Percentiles rank a stretch among this genome's conserved stretches.
phyloP scores from a whole-genome alignment of 208 protist species.

The Leishmania arabica region DNA sequence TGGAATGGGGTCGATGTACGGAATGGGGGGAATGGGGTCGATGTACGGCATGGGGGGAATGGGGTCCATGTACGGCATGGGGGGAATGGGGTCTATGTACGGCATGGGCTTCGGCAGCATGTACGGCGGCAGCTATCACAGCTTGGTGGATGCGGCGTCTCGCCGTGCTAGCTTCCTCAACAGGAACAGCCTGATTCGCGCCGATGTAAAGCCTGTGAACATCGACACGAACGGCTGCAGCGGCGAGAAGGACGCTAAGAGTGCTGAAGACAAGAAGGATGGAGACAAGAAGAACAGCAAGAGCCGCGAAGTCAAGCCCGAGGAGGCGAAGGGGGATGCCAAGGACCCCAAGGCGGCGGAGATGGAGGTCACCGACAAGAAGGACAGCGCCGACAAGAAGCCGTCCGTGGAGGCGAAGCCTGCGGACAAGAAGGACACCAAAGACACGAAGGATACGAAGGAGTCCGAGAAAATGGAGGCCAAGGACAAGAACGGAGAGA shows the following conservation, averaged over 20 bases:
- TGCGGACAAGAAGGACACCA: slow-evolving; percentile 1
- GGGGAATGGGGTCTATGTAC: slow-evolving; percentile 24
- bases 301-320: neutral
- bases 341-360: slow-evolving; percentile 19
- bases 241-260: slow-evolving; percentile 11
- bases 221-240: slow-evolving; percentile 13
- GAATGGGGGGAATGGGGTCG: slow-evolving; percentile 32
- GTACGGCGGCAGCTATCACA: slow-evolving; percentile 47
- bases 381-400: slow-evolving; percentile 15
- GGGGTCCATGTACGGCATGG: slow-evolving; percentile 17
- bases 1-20: slow-evolving; percentile 36
- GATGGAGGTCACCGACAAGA: slow-evolving; percentile 22
- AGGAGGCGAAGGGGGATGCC: slow-evolving; percentile 25
- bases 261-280: slow-evolving; percentile 10
- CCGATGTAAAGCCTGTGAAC: slow-evolving; percentile 50
- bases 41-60: slow-evolving; percentile 29
- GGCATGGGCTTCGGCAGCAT: slow-evolving; percentile 46
- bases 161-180: slow-evolving; percentile 66
- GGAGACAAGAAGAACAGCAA: slow-evolving; percentile 15
- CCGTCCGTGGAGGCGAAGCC: slow-evolving; percentile 10
- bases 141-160: slow-evolving; percentile 60
- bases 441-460: slow-evolving; percentile 1
- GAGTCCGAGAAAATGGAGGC: slow-evolving; percentile 31
- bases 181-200: slow-evolving; percentile 64
- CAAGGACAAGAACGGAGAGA: slow-evolving; percentile 17